Percentiles rank a stretch among this genome's conserved stretches.
Conservation (phyloP, 2,329 filamentous ascomycete species). For the Xylariaceae sp. region DNA sequence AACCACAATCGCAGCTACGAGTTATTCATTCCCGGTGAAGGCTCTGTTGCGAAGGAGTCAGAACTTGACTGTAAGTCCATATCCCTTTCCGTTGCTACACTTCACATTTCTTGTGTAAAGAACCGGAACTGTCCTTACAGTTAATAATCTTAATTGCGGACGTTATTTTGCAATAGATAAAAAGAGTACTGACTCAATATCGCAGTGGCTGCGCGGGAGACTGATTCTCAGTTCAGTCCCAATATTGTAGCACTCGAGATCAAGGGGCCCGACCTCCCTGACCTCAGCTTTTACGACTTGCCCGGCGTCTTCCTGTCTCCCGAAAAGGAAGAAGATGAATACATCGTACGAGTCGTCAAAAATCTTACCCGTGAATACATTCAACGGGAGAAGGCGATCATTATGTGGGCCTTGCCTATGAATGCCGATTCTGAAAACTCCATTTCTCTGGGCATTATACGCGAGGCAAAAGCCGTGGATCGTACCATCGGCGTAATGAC, state of each 20-base stretch:
- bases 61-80: slow-evolving; percentile 35
- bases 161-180: no score
- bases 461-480: slow-evolving; percentile 55
- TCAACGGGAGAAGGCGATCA: slow-evolving; percentile 67
- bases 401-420: slow-evolving; percentile 78
- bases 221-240: slow-evolving; percentile 73
- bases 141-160: no score
- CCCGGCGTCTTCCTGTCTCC: slow-evolving; percentile 79
- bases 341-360: slow-evolving; percentile 71
- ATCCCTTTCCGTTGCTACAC: not conserved
- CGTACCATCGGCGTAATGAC: slow-evolving; percentile 78
- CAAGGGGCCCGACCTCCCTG: slow-evolving; percentile 68
- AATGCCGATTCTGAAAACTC: slow-evolving; percentile 78
- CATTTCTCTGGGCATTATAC: slow-evolving; percentile 67
- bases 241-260: slow-evolving; percentile 81
- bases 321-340: slow-evolving; percentile 64
- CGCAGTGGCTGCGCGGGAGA: slow-evolving; percentile 42
- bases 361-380: slow-evolving; percentile 74
- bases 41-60: slow-evolving; percentile 43
- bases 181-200: slow-evolving; percentile 1
- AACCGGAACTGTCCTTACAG: not conserved
- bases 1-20: slow-evolving; percentile 62
- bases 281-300: slow-evolving; percentile 82
- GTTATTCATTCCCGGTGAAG: slow-evolving; percentile 57
- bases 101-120: not conserved